phyloP scores from a whole-genome alignment of 108 stramenopile genomes.

The Chaetoceros tenuissimus region DNA sequence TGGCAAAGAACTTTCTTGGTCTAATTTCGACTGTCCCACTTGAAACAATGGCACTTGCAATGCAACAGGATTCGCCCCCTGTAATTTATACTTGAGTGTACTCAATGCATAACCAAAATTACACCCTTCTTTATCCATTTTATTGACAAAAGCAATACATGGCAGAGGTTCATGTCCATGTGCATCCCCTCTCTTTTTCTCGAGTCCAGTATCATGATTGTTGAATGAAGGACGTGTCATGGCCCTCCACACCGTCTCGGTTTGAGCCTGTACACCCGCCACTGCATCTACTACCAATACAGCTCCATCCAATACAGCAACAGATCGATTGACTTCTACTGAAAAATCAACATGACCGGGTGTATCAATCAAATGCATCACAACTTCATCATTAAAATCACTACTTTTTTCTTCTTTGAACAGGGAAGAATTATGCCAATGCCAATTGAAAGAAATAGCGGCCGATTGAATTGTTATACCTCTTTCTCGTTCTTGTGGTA shows the following conservation, averaged over 20 bases:
- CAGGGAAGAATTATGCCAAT: constrained; percentile 44
- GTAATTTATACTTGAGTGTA: constrained; percentile 67
- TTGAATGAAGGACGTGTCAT: constrained; percentile 52
- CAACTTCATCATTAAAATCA: constrained; percentile 28
- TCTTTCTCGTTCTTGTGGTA: constrained; percentile 94
- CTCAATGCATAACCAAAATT: constrained; percentile 74
- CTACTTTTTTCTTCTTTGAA: constrained; percentile 31
- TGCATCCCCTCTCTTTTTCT: constrained; percentile 16
- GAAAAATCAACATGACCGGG: constrained; percentile 99
- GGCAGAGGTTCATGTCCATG: constrained; percentile 81
- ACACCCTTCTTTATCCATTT: constrained; percentile 97
- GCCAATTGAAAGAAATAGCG: constrained; percentile 91
- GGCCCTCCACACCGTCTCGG: constrained; percentile 96
- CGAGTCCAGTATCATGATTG: constrained; percentile 22
- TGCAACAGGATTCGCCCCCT: constrained; percentile 59
- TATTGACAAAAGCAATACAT: constrained; percentile 89
- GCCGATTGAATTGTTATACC: constrained; percentile 99
- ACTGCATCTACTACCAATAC: constrained; percentile 95
- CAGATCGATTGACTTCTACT: constrained; percentile 94
- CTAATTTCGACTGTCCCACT: background rate
- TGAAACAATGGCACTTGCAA: constrained; percentile 66
- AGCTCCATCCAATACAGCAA: constrained; percentile 96
- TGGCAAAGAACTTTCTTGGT: constrained; percentile 1
- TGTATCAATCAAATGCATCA: constrained; percentile 90
- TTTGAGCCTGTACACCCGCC: constrained; percentile 96